Evolutionary conservation across 2,329 filamentous ascomycete genomes (phyloP), one percentile per base, ranked within the genome.

Genomic region (Cordyceps pruinosa): DNA sequence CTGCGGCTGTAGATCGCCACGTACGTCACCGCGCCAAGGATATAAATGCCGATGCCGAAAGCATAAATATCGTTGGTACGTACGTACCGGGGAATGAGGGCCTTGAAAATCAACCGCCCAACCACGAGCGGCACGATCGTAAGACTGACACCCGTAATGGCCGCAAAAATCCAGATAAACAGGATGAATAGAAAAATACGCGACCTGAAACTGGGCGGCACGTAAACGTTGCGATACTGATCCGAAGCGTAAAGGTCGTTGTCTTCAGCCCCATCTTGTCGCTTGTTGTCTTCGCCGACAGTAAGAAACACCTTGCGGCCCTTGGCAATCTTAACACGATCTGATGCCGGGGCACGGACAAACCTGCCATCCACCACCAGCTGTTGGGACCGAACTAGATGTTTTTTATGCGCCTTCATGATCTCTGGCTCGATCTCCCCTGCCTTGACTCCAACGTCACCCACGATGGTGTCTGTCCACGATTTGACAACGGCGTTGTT

Each of bases 21-120:
- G 68, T 92, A 96, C 3, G 82, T 74, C 1, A 83, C 66, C 4
- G 82, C 84, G 12, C 89, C 90, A 5, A 96, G 77, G 26, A 90
- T 76, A 68, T 95, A 96, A 41, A 96, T 81, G 15, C 94, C 94
- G 30, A 94, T 85, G 53, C 90, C 96, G 70, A 97, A 96, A 13
- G 94, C 93, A 66, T 99, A 97, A 26, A 99, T 88, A 69, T 99
- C 94, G 71, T 97, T 99, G 67, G 93, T 88, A 41, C 83, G 83
- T 48, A 89, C 81, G 60, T 88, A 80, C 1, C 78, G 73, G 5
- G 90, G 89, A 42, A 96, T 83, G 34, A 92, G 73, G 28, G 80
- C 74, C 47, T 85, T 84, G 68, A 97, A 89, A 60, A 97, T 79
- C 58, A 79, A 80, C 28, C 94, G 87, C 2, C 94, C 94, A 66